phyloP scores from a whole-genome alignment of 345 rosid species.

The Rhodamnia rubescens region DNA sequence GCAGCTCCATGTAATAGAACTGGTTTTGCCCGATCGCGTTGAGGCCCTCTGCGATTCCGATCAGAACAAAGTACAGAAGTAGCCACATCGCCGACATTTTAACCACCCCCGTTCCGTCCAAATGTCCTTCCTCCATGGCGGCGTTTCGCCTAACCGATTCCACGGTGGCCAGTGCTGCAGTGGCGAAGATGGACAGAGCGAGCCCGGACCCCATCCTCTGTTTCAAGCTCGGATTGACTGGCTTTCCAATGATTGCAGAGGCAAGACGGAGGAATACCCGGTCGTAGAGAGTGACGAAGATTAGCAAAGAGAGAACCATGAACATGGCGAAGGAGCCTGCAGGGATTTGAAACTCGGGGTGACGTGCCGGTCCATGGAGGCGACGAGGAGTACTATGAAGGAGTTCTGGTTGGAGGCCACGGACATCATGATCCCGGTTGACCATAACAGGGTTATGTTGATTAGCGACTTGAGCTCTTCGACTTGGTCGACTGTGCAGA shows the following conservation, averaged over 20 bases:
- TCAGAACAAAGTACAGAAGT: slow-evolving; percentile 37
- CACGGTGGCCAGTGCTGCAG: slow-evolving; percentile 44
- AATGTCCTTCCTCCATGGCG: neutral
- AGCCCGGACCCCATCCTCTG: slow-evolving; percentile 70
- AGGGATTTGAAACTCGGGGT: slow-evolving; percentile 50
- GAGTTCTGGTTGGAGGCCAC: slow-evolving; percentile 43
- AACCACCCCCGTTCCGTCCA: slow-evolving; percentile 16
- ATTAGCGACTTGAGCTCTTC: slow-evolving; percentile 71
- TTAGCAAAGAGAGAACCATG: slow-evolving; percentile 26
- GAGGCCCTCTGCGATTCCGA: slow-evolving; percentile 65
- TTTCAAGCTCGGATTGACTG: slow-evolving; percentile 35
- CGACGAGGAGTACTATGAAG: slow-evolving; percentile 51
- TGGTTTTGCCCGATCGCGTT: slow-evolving; percentile 65
- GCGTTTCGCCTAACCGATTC: slow-evolving; percentile 34
- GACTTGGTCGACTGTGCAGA: slow-evolving; percentile 64
- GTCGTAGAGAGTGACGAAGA: slow-evolving; percentile 49
- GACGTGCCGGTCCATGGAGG: slow-evolving; percentile 60
- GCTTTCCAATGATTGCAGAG: slow-evolving; percentile 51
- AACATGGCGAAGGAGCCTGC: slow-evolving; percentile 57
- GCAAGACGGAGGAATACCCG: slow-evolving; percentile 52
- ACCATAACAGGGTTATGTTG: slow-evolving; percentile 61
- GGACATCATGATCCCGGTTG: slow-evolving; percentile 60
- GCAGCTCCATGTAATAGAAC: slow-evolving; percentile 65
- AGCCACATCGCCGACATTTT: slow-evolving; percentile 74
- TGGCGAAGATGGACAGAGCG: slow-evolving; percentile 30